These are phyloP conservation scores for Scedosporium boydii DNA, from an alignment of 2,329 filamentous ascomycete species.

Conservation along the genomic window DNA sequence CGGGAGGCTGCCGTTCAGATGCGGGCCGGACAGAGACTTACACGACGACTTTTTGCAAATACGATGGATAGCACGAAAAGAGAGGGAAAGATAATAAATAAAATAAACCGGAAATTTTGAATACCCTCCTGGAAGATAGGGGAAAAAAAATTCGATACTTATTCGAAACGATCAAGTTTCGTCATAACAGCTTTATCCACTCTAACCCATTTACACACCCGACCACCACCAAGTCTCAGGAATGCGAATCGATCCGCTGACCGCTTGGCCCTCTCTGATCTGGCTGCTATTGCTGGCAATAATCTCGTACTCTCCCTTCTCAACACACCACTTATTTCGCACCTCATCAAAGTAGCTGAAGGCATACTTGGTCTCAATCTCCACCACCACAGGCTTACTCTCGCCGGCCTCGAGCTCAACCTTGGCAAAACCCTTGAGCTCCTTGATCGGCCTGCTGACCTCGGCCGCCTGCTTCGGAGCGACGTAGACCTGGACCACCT, in stretches of 20 bases:
- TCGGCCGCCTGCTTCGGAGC: conserved; percentile 39
- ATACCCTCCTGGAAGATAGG: no score
- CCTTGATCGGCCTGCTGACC: conserved; percentile 49
- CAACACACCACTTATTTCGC: conserved; percentile 53
- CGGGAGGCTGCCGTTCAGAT: no score
- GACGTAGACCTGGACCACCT: conserved; percentile 51
- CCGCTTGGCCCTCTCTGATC: conserved; percentile 32
- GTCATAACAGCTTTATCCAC: not conserved
- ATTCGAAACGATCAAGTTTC: no score
- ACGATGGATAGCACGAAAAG: not conserved
- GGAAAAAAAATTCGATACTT: no score
- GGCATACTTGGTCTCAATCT: conserved; percentile 52
- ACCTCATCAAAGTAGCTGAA: conserved; percentile 64
- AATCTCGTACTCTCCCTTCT: conserved; percentile 56
- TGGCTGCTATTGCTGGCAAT: conserved; percentile 49
- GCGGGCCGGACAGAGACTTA: no score
- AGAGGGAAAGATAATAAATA: not conserved
- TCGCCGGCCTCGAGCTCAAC: conserved; percentile 51
- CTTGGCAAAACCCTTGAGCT: conserved; percentile 59
- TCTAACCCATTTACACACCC: conserved; percentile 35
- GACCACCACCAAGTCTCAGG: conserved; percentile 58
- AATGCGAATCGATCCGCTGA: conserved; percentile 46
- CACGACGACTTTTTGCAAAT: not conserved
- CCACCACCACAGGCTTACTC: conserved; percentile 45
- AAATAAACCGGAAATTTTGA: not conserved